phyloP scores from a whole-genome alignment of 331 rosid genomes.

The Dryas integrifolia region DNA sequence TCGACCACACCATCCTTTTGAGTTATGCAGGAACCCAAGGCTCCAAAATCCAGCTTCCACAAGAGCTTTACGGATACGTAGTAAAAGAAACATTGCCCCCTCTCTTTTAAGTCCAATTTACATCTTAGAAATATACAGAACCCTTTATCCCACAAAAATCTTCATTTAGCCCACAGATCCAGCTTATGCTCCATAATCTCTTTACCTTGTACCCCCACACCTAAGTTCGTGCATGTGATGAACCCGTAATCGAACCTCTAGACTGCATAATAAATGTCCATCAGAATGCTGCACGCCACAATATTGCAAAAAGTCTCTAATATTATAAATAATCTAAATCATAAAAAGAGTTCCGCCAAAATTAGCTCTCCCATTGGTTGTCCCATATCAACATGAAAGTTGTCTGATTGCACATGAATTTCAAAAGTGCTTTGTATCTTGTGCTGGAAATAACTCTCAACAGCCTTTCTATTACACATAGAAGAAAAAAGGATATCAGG shows the following conservation, averaged over 20 bases:
- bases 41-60: not conserved
- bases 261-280: not conserved
- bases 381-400: not conserved
- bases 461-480: not conserved
- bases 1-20: no score
- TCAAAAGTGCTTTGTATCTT: not conserved
- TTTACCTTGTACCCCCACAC: not conserved
- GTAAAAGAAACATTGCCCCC: not conserved
- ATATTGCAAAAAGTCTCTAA: not conserved
- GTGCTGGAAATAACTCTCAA: not conserved
- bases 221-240: no score
- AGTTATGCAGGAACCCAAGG: no score
- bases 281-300: not conserved
- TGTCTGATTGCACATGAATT: not conserved
- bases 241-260: not conserved
- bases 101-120: not conserved
- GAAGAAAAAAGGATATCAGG: constrained; percentile 18
- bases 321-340: not conserved
- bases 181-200: not conserved
- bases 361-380: not conserved
- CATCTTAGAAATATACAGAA: not conserved
- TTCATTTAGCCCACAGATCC: not conserved
- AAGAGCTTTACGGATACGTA: not conserved
- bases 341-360: not conserved
- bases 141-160: not conserved